Base-by-base conservation (phyloP, 371 early-diverging fungal species). In the Mucor saturninus region DNA sequence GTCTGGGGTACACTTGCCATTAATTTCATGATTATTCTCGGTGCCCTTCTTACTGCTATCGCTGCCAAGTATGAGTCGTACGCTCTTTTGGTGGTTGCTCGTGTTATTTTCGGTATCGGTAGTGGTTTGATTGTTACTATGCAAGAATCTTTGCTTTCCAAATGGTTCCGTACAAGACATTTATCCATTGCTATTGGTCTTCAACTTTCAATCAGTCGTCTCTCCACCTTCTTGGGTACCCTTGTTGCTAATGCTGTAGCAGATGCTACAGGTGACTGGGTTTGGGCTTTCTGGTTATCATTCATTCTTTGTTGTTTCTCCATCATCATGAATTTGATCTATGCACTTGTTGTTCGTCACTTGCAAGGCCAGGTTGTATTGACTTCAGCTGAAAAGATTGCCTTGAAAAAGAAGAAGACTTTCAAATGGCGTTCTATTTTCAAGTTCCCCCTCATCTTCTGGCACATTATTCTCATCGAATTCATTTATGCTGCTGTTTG, bases 71-170 rank as follows among this genome's bases (percentile, higher is more conserved):
- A 69, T 11, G 40, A 68, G 3, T 70, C 68, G 0, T 83, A 75
- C 60, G 62, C 73, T 3, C 35, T 80, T 8, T 75, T 86, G 76
- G 72, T 86, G 2, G 73, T 75, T 14, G 81, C 77, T n/a, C 80
- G 84, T 40, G 70, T 84, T 1, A 55, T 84, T 5, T 84, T 83
- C 55, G 86, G 85, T 38, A 75, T 86, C 45, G 86, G 86, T 5
- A 74, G 77, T 46, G 82, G 82, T 39, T 57, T 80, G 29, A 80
- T 86, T 64, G 82, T 84, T 21, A 83, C 84, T 3, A 79, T 81
- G 74, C 86, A 86, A 69, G 84, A 86, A 68, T 80, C 84, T 6
- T 72, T 86, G 0, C 64, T 86, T 2, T 75, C 81, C 0, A 81
- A 84, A 56, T 86, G 86, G 86, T 86, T 86, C 65, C 73, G 84